A percentile compares a stretch with the other conserved stretches of the same genome.
These are phyloP conservation scores for Camelina neglecta DNA, from an alignment of 345 rosid genomes.

Conservation along the genomic window DNA sequence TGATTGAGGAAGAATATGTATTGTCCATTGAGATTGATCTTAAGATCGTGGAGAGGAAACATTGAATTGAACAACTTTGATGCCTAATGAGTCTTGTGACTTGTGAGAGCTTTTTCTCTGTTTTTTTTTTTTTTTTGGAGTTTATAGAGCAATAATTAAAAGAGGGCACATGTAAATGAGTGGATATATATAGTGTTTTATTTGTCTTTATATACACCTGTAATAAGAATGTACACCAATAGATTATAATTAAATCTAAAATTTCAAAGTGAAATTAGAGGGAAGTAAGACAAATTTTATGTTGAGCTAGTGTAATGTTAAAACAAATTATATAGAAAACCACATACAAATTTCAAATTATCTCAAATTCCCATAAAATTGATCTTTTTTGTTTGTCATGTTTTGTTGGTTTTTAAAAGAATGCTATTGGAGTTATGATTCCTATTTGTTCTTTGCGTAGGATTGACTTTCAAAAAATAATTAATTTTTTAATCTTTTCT, in stretches of 20 bases:
- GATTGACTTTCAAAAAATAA: conserved; percentile 23
- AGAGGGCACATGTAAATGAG: conserved; percentile 41
- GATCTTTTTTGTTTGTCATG: conserved; percentile 1
- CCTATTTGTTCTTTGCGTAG: neutral
- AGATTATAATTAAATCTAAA: neutral
- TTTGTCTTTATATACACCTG: conserved; percentile 33
- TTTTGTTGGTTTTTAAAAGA: conserved; percentile 2
- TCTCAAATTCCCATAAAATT: conserved; percentile 26
- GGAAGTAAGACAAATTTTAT: conserved; percentile 29
- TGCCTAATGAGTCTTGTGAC: conserved; percentile 35
- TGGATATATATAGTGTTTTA: conserved; percentile 19
- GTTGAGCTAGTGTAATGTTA: neutral
- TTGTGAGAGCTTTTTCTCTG: conserved; percentile 17
- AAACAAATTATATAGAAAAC: conserved; percentile 29
- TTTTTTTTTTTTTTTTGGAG: conserved; percentile 9
- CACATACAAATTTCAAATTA: conserved; percentile 16
- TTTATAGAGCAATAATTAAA: conserved; percentile 33
- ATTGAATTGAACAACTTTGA: conserved; percentile 43
- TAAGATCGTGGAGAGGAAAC: conserved; percentile 50
- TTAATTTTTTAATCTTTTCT: neutral
- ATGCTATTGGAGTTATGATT: neutral
- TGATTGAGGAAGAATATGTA: conserved; percentile 58
- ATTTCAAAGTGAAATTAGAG: conserved; percentile 8
- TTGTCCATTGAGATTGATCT: conserved; percentile 52
- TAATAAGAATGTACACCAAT: neutral